Percentiles rank a stretch among this genome's conserved stretches.
phyloP scores from a whole-genome alignment of 257 asterid species.

The Datura wrightii region DNA sequence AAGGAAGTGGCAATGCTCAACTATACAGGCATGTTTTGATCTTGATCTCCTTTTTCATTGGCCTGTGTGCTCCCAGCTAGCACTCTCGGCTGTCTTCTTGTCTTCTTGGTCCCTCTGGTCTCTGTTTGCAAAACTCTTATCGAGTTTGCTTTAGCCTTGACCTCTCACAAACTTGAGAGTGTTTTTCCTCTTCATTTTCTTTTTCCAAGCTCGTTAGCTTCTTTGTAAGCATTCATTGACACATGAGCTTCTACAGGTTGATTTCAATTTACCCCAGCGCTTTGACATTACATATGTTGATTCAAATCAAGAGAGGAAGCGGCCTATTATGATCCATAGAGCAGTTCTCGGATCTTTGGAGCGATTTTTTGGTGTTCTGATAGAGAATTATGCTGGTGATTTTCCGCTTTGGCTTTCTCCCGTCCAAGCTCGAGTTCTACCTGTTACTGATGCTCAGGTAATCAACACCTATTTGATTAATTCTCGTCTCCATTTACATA shows the following conservation, averaged over 20 bases:
- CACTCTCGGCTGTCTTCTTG: conserved; percentile 7
- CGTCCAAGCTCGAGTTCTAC: conserved; percentile 78
- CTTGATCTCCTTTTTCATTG: conserved; percentile 12
- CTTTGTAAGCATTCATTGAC: conserved; percentile 12
- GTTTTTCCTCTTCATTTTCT: neutral
- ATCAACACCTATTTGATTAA: conserved; percentile 3
- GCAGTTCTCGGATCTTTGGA: conserved; percentile 97
- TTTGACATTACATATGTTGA: conserved; percentile 84
- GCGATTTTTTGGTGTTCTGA: conserved; percentile 90
- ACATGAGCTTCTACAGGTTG: conserved; percentile 60
- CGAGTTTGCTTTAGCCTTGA: neutral
- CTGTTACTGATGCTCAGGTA: conserved; percentile 91
- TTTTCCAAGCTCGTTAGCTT: neutral
- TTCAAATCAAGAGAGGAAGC: conserved; percentile 79
- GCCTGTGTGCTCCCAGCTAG: neutral
- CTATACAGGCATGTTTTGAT: conserved; percentile 69
- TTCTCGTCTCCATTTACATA: neutral
- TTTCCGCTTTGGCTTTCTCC: conserved; percentile 98
- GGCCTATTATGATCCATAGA: conserved; percentile 93
- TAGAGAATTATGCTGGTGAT: conserved; percentile 95
- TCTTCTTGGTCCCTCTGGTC: conserved; percentile 5
- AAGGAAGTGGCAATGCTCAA: conserved; percentile 99
- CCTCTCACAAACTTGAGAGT: neutral
- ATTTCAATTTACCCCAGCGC: conserved; percentile 89
- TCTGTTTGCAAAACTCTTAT: neutral